Evolutionary conservation across 768 basidiomycete genomes (phyloP).

Genomic region (Dentipellis sp.): DNA sequence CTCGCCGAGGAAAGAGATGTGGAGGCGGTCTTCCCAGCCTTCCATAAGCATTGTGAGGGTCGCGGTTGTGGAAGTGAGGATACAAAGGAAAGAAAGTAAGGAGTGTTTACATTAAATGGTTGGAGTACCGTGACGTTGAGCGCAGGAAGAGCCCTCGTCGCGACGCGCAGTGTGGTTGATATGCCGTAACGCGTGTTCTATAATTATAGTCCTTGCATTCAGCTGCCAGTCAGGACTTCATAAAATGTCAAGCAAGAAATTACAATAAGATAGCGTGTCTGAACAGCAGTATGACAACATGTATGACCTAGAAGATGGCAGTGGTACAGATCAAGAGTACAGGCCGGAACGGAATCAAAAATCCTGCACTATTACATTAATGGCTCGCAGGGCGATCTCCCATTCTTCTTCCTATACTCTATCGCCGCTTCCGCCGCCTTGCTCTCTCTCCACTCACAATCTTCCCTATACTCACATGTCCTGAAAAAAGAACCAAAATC

Average conservation of each 20-base stretch:
- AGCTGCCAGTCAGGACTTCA: too few species aligned
- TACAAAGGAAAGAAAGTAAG: not conserved
- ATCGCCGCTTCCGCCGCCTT: slow-evolving; percentile 18
- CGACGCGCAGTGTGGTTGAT: too few species aligned
- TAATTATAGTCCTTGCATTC: too few species aligned
- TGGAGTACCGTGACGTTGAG: not conserved
- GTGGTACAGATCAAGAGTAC: not conserved
- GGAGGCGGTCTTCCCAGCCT: slow-evolving; percentile 40
- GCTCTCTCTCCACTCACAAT: slow-evolving; percentile 32
- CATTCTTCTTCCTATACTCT: not conserved
- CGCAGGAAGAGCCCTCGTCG: not conserved
- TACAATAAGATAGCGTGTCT: not conserved
- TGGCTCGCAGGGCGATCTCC: not conserved
- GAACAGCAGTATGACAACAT: not conserved
- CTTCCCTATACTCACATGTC: slow-evolving; percentile 32
- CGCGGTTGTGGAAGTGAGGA: not conserved
- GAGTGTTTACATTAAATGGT: not conserved
- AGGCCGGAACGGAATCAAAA: not conserved
- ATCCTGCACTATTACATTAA: too few species aligned
- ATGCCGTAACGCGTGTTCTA: too few species aligned
- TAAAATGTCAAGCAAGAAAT: too few species aligned
- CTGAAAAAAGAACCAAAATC: slow-evolving; percentile 8
- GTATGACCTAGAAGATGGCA: not conserved
- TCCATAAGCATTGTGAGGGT: slow-evolving; percentile 25
- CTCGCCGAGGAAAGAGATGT: slow-evolving; percentile 33